Conservation (phyloP, 768 basidiomycete species). For the Postia placenta region DNA sequence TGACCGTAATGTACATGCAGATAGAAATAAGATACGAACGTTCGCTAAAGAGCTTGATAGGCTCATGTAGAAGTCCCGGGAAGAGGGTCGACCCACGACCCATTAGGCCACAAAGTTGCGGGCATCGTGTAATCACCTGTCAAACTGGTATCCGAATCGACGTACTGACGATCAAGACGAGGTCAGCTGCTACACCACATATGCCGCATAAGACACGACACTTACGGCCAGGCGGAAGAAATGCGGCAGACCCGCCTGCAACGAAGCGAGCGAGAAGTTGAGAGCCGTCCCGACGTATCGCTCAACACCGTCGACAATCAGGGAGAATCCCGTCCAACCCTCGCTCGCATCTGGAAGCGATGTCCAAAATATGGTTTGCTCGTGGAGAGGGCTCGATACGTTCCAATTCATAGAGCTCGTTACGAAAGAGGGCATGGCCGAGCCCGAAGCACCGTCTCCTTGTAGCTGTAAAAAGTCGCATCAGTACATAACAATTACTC, state of each 20-base stretch:
- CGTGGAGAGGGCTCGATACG: conserved; percentile 39
- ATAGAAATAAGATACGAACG: not conserved
- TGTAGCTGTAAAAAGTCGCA: conserved; percentile 45
- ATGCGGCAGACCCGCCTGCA: conserved; percentile 57
- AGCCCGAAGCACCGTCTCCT: conserved; percentile 65
- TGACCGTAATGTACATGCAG: conserved; percentile 11
- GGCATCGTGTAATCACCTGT: conserved; percentile 79
- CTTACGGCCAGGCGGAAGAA: conserved; percentile 79
- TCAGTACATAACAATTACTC: not conserved
- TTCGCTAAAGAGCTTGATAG: not conserved
- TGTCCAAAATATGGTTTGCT: conserved; percentile 32
- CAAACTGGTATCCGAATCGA: conserved; percentile 27
- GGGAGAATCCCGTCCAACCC: conserved; percentile 70
- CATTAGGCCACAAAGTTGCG: conserved; percentile 71
- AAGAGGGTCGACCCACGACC: conserved; percentile 72
- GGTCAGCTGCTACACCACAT: conserved; percentile 2
- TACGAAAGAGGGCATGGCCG: conserved; percentile 61
- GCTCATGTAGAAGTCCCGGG: conserved; percentile 49
- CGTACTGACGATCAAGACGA: conserved; percentile 35
- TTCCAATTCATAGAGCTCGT: conserved; percentile 73
- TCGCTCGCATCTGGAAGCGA: conserved; percentile 23
- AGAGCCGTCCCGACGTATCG: conserved; percentile 64
- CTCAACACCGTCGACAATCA: conserved; percentile 85
- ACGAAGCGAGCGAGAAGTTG: conserved; percentile 62
- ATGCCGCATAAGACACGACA: conserved; percentile 11